Base-by-base conservation (phyloP, 192 early-diverging fungal genomes). In the Coemansia brasiliensis region DNA sequence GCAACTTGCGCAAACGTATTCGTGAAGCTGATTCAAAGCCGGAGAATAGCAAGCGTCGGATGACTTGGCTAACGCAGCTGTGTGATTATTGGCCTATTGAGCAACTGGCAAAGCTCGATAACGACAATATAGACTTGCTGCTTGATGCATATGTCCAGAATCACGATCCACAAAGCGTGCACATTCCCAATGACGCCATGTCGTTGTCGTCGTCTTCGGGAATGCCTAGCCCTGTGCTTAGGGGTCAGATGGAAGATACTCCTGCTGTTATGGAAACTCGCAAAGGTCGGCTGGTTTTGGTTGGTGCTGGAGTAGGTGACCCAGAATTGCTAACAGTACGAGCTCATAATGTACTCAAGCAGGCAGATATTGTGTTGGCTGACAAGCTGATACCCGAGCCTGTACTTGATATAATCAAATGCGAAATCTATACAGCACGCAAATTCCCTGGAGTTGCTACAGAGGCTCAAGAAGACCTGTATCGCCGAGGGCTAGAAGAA, bases 1-100 rank as follows among this genome's bases (percentile, higher is more conserved):
- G 88, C 0, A 52, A 63, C 39, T 57, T 91, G 55, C 66, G 89
- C 35, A 82, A 81, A 55, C 83, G 82, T 29, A 75, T 91, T 24
- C 77, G 89, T 18, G 76, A 83, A 57, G 61, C 64, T 8, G 89
- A 89, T 25, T 83, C 88, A 1, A 80, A 81, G 8, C 79, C 84
- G 1, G 80, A 82, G 24, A 80, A 79, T n/a, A 83, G 85, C 22
- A 82, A 82, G 27, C 82, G 87, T 37, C 69, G 94, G 9, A 96
- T 96, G 94, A 56, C 65, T 3, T 96, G 92, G 92, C 82, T 96
- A 53, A 85, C 81, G 16, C 80, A 83, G 54, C 52, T 94, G 25
- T 96, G 92, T 78, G 91, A 96, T 61, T 61, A 82, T 27, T 96
- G 93, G 93, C 82, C 84, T 5, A 82, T 88, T 38, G 83, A 92